phyloP scores from a whole-genome alignment of 345 rosid species.

The Clausena lansium region DNA sequence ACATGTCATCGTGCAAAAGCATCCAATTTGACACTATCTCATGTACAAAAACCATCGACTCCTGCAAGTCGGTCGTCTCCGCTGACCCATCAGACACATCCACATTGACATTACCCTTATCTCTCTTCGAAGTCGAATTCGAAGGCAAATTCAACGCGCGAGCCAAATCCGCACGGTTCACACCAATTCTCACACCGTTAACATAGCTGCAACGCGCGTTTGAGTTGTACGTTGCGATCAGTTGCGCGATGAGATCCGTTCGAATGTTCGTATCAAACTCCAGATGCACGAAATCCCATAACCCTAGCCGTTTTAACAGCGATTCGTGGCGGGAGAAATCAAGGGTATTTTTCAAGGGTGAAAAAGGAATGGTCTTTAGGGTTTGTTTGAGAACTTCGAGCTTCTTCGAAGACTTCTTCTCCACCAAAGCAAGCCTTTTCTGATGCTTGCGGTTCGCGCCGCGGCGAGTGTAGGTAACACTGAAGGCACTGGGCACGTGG shows the following conservation, averaged over 20 bases:
- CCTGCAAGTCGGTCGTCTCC: conserved; percentile 42
- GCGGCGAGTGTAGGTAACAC: conserved; percentile 25
- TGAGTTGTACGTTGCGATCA: conserved; percentile 56
- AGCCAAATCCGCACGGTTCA: conserved; percentile 74
- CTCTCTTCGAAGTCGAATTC: conserved; percentile 50
- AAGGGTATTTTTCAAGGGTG: conserved; percentile 46
- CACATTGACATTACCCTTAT: conserved; percentile 27
- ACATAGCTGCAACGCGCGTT: conserved; percentile 52
- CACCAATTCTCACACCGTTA: conserved; percentile 46
- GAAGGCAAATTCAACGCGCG: conserved; percentile 69
- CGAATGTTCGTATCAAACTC: conserved; percentile 57
- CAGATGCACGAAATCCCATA: conserved; percentile 84
- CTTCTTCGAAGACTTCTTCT: conserved; percentile 46
- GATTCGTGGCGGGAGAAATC: conserved; percentile 60
- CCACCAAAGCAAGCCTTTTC: conserved; percentile 36
- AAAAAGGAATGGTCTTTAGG: conserved; percentile 65
- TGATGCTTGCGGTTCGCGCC: conserved; percentile 30
- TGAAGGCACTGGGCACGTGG: conserved; percentile 15
- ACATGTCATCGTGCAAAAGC: conserved; percentile 71
- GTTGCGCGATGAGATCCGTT: conserved; percentile 49
- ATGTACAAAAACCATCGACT: conserved; percentile 45
- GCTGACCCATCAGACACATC: conserved; percentile 25
- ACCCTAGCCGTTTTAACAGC: conserved; percentile 57
- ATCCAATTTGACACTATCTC: conserved; percentile 68
- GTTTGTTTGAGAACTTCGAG: conserved; percentile 41